These are phyloP conservation scores for Xerocomus potaroensis DNA, from an alignment of 768 basidiomycete genomes.

Conservation along the genomic window DNA sequence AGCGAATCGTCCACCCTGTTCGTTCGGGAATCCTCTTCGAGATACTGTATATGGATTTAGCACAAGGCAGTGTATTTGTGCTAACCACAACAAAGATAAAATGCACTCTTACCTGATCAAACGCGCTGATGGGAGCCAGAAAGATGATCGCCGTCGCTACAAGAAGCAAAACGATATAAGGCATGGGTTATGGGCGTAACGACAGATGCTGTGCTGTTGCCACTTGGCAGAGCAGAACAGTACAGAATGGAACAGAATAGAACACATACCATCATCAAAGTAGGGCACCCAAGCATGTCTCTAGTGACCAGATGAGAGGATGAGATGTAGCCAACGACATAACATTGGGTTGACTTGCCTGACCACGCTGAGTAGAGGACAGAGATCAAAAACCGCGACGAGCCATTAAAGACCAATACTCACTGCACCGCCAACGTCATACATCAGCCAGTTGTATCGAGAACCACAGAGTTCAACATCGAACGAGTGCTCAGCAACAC, in stretches of 20 bases:
- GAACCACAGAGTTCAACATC: conserved; percentile 59
- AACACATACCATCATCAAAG: conserved; percentile 71
- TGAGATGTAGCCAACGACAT: conserved; percentile 12
- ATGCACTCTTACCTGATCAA: conserved; percentile 74
- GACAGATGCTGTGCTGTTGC: conserved; percentile 17
- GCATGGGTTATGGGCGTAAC: conserved; percentile 6
- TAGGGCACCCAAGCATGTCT: conserved; percentile 80
- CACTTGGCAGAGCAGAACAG: conserved; percentile 9
- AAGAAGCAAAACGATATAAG: conserved; percentile 6
- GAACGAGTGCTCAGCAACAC: conserved; percentile 74
- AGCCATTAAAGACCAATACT: conserved; percentile 28
- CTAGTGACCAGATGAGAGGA: conserved; percentile 33
- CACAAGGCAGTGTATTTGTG: conserved; percentile 12
- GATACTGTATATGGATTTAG: conserved; percentile 46
- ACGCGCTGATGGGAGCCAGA: conserved; percentile 81
- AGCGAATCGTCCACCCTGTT: conserved; percentile 82
- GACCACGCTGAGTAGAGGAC: conserved; percentile 45
- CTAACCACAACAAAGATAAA: background rate
- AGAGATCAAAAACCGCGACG: conserved; percentile 4
- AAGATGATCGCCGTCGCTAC: conserved; percentile 83
- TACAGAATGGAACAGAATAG: conserved; percentile 1
- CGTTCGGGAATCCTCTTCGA: conserved; percentile 75
- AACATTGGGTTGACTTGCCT: conserved; percentile 39
- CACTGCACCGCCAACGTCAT: conserved; percentile 82
- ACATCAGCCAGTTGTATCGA: conserved; percentile 72